Base-by-base conservation (phyloP, 331 rosid species). In the Acacia pycnantha region DNA sequence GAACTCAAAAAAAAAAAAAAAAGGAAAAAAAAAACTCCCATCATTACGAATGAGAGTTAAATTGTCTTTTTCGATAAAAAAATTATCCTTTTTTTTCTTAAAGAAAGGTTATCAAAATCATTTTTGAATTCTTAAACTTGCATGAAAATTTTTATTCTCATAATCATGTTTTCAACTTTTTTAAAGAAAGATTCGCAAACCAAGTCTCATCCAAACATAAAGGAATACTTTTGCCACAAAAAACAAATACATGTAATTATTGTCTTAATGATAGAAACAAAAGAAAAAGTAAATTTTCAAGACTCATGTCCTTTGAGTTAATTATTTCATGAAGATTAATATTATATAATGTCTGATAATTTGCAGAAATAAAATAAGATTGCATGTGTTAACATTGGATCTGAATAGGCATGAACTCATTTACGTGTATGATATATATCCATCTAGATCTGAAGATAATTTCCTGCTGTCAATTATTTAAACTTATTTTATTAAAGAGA, bases 401-500 rank as follows among this genome's bases (percentile, higher is more conserved):
- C 72, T 66, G 44, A 68, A 77, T 41, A 16, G 12, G 3, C 11
- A 2, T 43, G 12, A 9, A 43, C 46, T 43, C 46, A 10, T 43
- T 8, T 43, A 9, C 46, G 10, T 43, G 10, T 43, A 43, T 43
- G 44, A 43, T 6, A 53, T 6, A 53, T 56, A 76, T 68, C 5
- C 26, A 21, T 12, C 70, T 14, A n/a, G 76, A 87, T 84, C 75
- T 76, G 79, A 70, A 56, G 3, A 67, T 40, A 70, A 69, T 81
- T 72, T 66, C 29, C 33, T 31, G 47, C 1, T 40, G 46, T 69
- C 56, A 80, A 48, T 29, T 61, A 48, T 22, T 68, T 33, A 8
- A 4, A 14, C 26, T 26, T 71, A 54, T 31, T 72, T 27, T 66
- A 44, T 72, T 47, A 11, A 3, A 29, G 11, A 2, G 35, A 31